phyloP scores from a whole-genome alignment of 331 rosid genomes.

The Erythrophleum ivorense region DNA sequence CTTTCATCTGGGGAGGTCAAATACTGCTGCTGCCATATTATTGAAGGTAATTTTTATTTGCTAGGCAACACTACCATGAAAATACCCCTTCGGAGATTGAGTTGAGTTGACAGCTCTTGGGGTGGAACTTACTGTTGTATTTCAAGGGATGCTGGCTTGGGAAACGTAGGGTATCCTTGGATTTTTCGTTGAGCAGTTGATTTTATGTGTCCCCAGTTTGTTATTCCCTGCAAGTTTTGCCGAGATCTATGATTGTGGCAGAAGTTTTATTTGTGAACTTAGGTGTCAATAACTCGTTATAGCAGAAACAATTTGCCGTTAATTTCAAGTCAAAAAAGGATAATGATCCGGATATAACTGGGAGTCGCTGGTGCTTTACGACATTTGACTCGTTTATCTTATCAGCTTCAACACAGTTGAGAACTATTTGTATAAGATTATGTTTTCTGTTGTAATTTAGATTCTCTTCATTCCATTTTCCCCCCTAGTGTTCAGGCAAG shows the following conservation, averaged over 20 bases:
- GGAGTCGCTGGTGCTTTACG: neutral
- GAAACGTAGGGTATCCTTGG: constrained; percentile 15
- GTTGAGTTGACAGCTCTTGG: constrained; percentile 29
- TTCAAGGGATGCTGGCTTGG: constrained; percentile 39
- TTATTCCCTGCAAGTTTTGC: constrained; percentile 21
- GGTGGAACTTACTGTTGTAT: constrained; percentile 35
- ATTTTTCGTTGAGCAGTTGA: neutral
- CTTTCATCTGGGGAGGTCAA: constrained; percentile 58
- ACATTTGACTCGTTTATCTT: constrained; percentile 9
- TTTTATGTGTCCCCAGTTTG: neutral
- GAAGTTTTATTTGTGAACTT: constrained; percentile 12
- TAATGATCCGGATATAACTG: constrained; percentile 10
- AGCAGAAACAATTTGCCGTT: neutral
- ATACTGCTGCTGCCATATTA: constrained; percentile 60
- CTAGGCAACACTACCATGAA: constrained; percentile 42
- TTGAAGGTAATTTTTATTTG: constrained; percentile 59
- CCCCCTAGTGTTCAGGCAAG: neutral
- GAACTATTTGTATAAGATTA: neutral
- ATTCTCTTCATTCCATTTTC: neutral
- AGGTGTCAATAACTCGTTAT: neutral
- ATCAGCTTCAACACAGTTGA: neutral
- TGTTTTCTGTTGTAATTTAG: neutral
- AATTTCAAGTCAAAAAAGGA: neutral
- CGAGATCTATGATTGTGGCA: constrained; percentile 1
- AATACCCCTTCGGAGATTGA: constrained; percentile 15